phyloP scores from a whole-genome alignment of 768 basidiomycete species.

The Rhodotorula taiwanensis region DNA sequence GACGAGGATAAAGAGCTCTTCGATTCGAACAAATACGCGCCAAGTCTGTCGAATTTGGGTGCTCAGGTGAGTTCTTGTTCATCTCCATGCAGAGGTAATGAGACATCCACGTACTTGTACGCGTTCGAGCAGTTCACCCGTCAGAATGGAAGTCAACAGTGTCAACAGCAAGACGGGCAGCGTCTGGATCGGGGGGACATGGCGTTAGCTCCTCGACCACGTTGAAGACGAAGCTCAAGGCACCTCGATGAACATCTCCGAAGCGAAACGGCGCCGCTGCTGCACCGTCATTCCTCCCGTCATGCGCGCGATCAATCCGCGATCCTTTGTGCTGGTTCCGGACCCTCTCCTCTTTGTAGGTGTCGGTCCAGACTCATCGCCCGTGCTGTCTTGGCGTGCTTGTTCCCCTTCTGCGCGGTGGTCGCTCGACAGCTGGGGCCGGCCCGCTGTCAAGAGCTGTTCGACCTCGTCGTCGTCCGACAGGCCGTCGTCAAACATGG shows the following conservation, averaged over 20 bases:
- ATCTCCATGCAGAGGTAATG: too few relatives aligned
- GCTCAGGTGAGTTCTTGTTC: neutral
- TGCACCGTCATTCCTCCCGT: slow-evolving; percentile 7
- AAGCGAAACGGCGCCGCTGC: slow-evolving; percentile 3
- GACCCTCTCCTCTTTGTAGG: neutral
- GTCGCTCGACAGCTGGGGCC: neutral
- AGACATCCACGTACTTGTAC: slow-evolving; percentile 72
- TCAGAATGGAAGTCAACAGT: slow-evolving; percentile 75
- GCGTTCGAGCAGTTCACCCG: slow-evolving; percentile 79
- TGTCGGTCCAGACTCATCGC: neutral
- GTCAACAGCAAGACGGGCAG: slow-evolving; percentile 80
- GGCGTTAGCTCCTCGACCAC: too few relatives aligned
- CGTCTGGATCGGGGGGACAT: slow-evolving; percentile 61
- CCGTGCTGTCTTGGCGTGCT: neutral
- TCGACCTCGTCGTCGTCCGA: slow-evolving; percentile 20
- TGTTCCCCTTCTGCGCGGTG: too few relatives aligned
- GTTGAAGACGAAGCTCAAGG: too few relatives aligned
- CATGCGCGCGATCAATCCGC: neutral
- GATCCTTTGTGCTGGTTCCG: neutral
- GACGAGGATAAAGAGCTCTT: slow-evolving; percentile 94
- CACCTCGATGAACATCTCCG: slow-evolving; percentile 42
- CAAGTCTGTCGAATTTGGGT: slow-evolving; percentile 74
- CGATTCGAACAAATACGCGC: slow-evolving; percentile 78
- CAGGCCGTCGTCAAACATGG: slow-evolving; percentile 3
- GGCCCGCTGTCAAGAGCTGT: neutral